Conservation (phyloP, 768 basidiomycete genomes). For the Steccherinum ochraceum region DNA sequence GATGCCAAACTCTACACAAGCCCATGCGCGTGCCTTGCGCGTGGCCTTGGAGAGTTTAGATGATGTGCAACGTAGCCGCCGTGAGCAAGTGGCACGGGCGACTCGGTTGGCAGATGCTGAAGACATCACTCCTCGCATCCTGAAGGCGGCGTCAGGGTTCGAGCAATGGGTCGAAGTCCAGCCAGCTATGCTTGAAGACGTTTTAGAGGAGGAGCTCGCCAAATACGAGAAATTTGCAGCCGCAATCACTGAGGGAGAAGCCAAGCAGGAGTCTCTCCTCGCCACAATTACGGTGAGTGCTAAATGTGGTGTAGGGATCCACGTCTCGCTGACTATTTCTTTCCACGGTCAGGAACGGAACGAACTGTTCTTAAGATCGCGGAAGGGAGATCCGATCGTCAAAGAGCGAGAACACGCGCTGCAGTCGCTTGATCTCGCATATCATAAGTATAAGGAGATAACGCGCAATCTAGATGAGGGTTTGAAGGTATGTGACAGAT, state of each 20-base stretch:
- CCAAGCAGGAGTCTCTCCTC: conserved; percentile 61
- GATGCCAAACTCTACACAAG: conserved; percentile 35
- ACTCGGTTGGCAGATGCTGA: conserved; percentile 57
- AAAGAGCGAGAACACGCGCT: conserved; percentile 79
- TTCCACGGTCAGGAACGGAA: conserved; percentile 71
- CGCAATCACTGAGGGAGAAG: conserved; percentile 49
- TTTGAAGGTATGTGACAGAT: conserved; percentile 61
- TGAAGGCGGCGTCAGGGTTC: conserved; percentile 59
- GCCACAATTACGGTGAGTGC: conserved; percentile 57
- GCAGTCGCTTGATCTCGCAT: conserved; percentile 77
- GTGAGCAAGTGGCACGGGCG: conserved; percentile 59
- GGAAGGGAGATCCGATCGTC: conserved; percentile 69
- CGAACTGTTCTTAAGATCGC: conserved; percentile 64
- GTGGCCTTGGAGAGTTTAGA: conserved; percentile 76
- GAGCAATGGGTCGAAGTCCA: conserved; percentile 65
- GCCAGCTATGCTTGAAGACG: conserved; percentile 83
- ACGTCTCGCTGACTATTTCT: neutral
- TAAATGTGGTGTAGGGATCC: neutral
- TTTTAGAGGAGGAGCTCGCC: conserved; percentile 68
- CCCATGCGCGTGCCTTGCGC: conserved; percentile 64
- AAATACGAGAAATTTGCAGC: conserved; percentile 69
- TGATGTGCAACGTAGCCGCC: conserved; percentile 54
- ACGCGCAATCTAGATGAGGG: conserved; percentile 83
- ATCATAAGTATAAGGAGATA: conserved; percentile 85
- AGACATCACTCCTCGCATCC: conserved; percentile 65